Conservation (phyloP, 257 asterid species). For the Scutellaria minor region DNA sequence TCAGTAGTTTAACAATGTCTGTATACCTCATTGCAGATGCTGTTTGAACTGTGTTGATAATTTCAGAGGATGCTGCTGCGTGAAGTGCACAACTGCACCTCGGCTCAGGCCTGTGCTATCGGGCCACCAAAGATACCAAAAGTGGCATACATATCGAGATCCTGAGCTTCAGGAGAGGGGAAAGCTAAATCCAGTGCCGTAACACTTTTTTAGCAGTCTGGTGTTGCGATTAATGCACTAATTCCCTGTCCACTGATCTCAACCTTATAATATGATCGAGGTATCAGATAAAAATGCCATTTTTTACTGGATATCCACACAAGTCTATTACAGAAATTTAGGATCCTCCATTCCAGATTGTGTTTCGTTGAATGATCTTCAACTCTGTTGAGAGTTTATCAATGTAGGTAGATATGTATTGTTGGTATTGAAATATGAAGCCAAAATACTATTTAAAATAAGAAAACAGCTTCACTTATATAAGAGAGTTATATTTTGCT, state of each 20-base stretch:
- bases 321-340: background rate
- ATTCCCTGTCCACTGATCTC: background rate
- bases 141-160: constrained; percentile 86
- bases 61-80: constrained; percentile 85
- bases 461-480: too few species aligned
- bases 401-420: too few species aligned
- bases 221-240: background rate
- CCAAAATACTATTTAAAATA: too few species aligned
- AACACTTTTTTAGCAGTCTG: background rate
- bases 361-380: too few species aligned
- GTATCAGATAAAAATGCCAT: background rate
- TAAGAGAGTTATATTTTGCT: too few species aligned
- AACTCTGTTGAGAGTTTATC: too few species aligned
- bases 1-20: background rate
- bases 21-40: constrained; percentile 55
- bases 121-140: constrained; percentile 75
- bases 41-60: constrained; percentile 61
- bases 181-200: constrained; percentile 17
- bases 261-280: too few species aligned
- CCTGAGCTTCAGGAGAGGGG: constrained; percentile 50
- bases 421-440: too few species aligned
- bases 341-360: too few species aligned
- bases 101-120: constrained; percentile 79
- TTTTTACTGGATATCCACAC: background rate
- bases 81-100: constrained; percentile 63